Base-by-base conservation (phyloP, 352 stramenopile species). In the Pythium dissimile region DNA sequence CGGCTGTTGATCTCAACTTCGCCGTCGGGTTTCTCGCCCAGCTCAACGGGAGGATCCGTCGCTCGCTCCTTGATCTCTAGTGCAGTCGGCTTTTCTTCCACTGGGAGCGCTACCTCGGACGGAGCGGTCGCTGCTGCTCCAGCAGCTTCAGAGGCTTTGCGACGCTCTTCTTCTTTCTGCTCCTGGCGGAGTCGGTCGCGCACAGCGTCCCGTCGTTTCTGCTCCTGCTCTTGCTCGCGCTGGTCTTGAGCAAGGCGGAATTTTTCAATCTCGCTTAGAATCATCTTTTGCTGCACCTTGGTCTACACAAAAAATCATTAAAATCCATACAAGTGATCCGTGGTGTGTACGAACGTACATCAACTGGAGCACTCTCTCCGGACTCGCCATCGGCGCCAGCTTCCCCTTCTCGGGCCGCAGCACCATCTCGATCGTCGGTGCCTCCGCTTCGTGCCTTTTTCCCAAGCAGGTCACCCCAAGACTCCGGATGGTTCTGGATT, bases 251-350 rank as follows among this genome's bases (percentile, higher is more conserved):
- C 63, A 34, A 72, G 20, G 5, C 69, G 69, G 23, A 81, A 78
- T 18, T 78, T 81, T 35, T 74, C 72, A 21, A 81, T 71, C 49
- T 73, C 72, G 18, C 49, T 73, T 53, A 75, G 56, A 27, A 81
- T 74, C 66, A 76, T 81, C 30, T 64, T 61, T 23, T 71, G 60
- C 6, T 68, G 69, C 5, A 74, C 57, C 37, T 70, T 42, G 21
- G 64, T 59, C 67, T 75, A 43, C 15, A 51, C 32, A 21, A 7
- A 23, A 34, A 47, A 16, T n/a, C n/a, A n/a, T n/a, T n/a, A n/a
- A n/a, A n/a, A n/a, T n/a, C n/a, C n/a, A n/a, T n/a, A n/a, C n/a
- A 46, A 4, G 2, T 16, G 20, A 30, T 52, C 5, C 23, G 28
- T 15, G 4, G 23, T 50, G 43, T 50, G 26, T 31, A 10, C 2